These are phyloP conservation scores for Chlorella sp. DNA, from an alignment of 139 green algal genomes.

Conservation along the genomic window DNA sequence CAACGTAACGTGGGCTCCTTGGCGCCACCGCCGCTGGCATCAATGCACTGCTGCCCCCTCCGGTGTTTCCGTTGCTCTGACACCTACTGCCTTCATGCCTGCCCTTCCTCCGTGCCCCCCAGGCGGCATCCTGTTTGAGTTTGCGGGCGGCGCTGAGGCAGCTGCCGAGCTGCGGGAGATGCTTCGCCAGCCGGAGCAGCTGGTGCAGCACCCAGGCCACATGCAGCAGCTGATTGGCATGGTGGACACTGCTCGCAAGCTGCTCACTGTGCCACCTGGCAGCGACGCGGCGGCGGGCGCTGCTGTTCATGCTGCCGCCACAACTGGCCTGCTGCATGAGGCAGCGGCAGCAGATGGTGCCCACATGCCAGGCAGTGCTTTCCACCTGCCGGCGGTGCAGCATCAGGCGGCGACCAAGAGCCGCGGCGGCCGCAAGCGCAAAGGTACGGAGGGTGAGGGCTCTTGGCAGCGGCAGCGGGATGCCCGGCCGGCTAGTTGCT, in stretches of 20 bases:
- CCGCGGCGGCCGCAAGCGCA: constrained; percentile 33
- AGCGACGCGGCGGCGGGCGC: not conserved
- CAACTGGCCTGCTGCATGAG: not conserved
- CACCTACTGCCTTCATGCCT: too few relatives aligned
- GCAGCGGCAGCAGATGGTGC: not conserved
- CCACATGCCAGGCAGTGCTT: constrained; percentile 1
- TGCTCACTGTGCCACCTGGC: not conserved
- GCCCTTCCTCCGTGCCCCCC: too few relatives aligned
- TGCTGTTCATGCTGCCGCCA: not conserved
- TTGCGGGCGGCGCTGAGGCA: constrained; percentile 7
- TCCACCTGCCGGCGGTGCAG: not conserved
- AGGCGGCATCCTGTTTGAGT: constrained; percentile 30
- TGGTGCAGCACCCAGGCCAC: constrained; percentile 16
- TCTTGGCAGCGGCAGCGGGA: not conserved
- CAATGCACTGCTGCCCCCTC: too few relatives aligned
- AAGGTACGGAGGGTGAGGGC: not conserved
- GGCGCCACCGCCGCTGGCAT: too few relatives aligned
- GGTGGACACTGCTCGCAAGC: constrained; percentile 22
- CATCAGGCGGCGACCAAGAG: too few relatives aligned
- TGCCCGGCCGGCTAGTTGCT: too few relatives aligned
- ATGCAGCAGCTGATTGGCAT: constrained; percentile 40
- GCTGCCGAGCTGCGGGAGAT: not conserved
- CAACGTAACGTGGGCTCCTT: too few relatives aligned
- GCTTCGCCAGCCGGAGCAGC: constrained; percentile 14
- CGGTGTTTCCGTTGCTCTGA: too few relatives aligned